These are phyloP conservation scores for Saturnispora zaruensis DNA, from an alignment of 805 yeast species.

Conservation along the genomic window DNA sequence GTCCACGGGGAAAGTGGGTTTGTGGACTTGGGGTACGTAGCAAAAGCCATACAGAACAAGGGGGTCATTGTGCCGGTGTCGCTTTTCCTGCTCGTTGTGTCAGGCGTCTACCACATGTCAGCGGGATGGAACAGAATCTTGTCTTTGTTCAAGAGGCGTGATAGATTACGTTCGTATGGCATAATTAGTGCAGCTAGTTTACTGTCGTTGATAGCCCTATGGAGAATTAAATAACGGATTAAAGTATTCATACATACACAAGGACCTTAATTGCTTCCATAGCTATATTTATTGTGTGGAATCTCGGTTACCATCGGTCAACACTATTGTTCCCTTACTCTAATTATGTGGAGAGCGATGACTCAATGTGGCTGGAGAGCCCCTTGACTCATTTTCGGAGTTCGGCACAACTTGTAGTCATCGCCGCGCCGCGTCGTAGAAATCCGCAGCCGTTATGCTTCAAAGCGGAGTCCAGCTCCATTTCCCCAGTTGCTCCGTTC, in stretches of 20 bases:
- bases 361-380: not conserved
- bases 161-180: conserved; percentile 39
- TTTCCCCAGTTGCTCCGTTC: not conserved
- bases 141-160: conserved; percentile 30
- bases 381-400: not conserved
- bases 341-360: too few species aligned
- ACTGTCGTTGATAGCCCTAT: not conserved
- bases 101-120: conserved; percentile 44
- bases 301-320: not conserved
- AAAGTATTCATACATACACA: too few species aligned
- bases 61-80: not conserved
- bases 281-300: too few species aligned
- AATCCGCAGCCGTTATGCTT: not conserved
- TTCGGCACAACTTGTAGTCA: not conserved
- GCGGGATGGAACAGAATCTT: conserved; percentile 46
- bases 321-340: too few species aligned
- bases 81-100: conserved; percentile 30
- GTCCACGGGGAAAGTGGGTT: conserved; percentile 60
- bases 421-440: not conserved
- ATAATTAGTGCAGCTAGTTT: conserved; percentile 24
- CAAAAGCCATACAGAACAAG: conserved; percentile 24
- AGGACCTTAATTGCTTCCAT: too few species aligned
- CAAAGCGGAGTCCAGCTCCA: not conserved
- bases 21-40: conserved; percentile 43
- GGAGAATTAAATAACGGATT: conserved; percentile 1